Evolutionary conservation across 164 flowering plant species (phyloP).

Genomic region (Piper betle): DNA sequence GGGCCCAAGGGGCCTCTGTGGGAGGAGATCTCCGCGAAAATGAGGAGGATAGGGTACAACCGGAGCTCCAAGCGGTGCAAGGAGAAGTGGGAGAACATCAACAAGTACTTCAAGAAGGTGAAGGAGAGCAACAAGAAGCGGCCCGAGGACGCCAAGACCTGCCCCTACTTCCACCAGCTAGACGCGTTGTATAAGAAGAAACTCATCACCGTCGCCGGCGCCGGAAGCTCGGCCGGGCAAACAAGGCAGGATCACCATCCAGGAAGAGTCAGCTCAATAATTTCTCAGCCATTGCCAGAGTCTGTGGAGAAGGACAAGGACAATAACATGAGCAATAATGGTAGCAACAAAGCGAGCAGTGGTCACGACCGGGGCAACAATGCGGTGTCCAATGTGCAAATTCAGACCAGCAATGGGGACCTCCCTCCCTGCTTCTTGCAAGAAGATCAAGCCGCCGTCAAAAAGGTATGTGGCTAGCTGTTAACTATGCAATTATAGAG

Average conservation of each 20-base stretch:
- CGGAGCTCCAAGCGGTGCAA: constrained; percentile 59
- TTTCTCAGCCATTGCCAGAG: constrained; percentile 12
- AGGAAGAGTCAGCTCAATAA: constrained; percentile 6
- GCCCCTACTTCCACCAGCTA: constrained; percentile 43
- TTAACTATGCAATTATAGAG: too few relatives aligned
- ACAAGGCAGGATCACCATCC: constrained; percentile 3
- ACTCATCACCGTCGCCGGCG: constrained; percentile 9
- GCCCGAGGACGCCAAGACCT: constrained; percentile 60
- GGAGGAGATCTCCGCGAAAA: constrained; percentile 54
- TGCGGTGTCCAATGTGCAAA: constrained; percentile 8
- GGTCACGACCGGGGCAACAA: background rate
- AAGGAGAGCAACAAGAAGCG: constrained; percentile 66
- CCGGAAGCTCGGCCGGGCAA: constrained; percentile 4
- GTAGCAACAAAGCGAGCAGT: constrained; percentile 1
- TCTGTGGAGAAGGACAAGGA: constrained; percentile 11
- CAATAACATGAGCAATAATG: constrained; percentile 8
- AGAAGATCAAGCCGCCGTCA: constrained; percentile 21
- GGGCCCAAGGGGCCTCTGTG: constrained; percentile 64
- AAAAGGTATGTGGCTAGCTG: constrained; percentile 34
- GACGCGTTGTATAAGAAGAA: constrained; percentile 36
- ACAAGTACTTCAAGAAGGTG: constrained; percentile 63
- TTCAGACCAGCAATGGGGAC: constrained; percentile 14
- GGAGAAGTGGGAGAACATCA: constrained; percentile 75
- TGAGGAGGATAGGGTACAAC: constrained; percentile 42
- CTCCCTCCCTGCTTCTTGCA: constrained; percentile 9